phyloP scores from a whole-genome alignment of 371 early-diverging fungal genomes.

The Dichotomocladium elegans region DNA sequence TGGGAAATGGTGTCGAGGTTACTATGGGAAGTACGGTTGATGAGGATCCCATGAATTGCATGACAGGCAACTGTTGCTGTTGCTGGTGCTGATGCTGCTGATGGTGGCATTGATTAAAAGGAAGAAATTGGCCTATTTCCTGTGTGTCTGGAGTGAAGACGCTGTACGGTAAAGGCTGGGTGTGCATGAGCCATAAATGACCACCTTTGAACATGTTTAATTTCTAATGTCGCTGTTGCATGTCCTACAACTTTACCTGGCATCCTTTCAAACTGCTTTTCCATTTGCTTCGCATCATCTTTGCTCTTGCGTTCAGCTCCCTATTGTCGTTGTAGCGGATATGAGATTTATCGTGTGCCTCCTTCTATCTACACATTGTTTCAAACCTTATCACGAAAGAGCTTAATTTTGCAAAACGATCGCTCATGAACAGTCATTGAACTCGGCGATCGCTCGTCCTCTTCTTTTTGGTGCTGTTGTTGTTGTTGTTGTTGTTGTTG shows the following conservation, averaged over 20 bases:
- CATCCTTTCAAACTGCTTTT: slow-evolving; percentile 54
- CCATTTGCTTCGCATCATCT: slow-evolving; percentile 57
- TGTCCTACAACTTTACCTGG: too few relatives aligned
- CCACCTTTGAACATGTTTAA: too few relatives aligned
- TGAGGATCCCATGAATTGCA: not conserved
- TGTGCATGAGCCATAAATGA: slow-evolving; percentile 29
- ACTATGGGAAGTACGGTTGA: not conserved
- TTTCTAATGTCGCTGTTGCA: too few relatives aligned
- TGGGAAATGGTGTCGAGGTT: not conserved
- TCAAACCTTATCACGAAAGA: slow-evolving; percentile 76
- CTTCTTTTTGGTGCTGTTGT: too few relatives aligned
- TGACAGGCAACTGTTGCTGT: not conserved
- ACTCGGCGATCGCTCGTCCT: too few relatives aligned
- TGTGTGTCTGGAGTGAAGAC: slow-evolving; percentile 13
- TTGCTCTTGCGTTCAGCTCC: slow-evolving; percentile 66
- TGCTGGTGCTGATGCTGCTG: slow-evolving; percentile 4
- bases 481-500: too few relatives aligned
- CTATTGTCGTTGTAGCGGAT: too few relatives aligned
- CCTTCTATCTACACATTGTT: not conserved
- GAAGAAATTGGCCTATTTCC: slow-evolving; percentile 7
- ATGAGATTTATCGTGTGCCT: too few relatives aligned
- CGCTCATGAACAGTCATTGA: slow-evolving; percentile 31
- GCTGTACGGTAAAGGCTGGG: slow-evolving; percentile 26
- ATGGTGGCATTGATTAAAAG: too few relatives aligned
- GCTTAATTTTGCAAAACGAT: slow-evolving; percentile 64